Percentiles rank a stretch among this genome's conserved stretches.
These are phyloP conservation scores for Hirsutella minnesotensis DNA, from an alignment of 2,329 filamentous ascomycete genomes.

Conservation along the genomic window DNA sequence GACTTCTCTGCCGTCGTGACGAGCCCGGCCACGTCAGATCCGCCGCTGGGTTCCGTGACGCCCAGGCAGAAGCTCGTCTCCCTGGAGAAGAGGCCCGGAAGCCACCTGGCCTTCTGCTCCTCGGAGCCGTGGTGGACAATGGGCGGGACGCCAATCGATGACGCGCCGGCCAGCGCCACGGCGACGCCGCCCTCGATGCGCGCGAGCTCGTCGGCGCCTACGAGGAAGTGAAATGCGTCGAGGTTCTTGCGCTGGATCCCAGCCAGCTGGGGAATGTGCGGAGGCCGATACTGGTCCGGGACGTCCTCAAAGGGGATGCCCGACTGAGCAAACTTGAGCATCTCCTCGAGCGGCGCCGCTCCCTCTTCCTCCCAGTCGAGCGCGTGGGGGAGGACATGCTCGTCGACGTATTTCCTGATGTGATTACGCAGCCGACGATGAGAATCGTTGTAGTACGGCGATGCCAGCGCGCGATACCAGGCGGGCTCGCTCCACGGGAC, in stretches of 20 bases:
- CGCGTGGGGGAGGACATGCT: slow-evolving; percentile 42
- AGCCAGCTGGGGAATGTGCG: slow-evolving; percentile 18
- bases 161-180: slow-evolving; percentile 46
- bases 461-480: slow-evolving; percentile 15
- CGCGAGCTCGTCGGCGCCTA: slow-evolving; percentile 42
- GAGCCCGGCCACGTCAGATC: slow-evolving; percentile 53
- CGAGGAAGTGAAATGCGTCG: slow-evolving; percentile 44
- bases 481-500: slow-evolving; percentile 15
- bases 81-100: slow-evolving; percentile 46
- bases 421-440: slow-evolving; percentile 46
- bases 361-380: slow-evolving; percentile 53
- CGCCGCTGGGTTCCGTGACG: slow-evolving; percentile 50
- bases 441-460: slow-evolving; percentile 50
- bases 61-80: slow-evolving; percentile 51
- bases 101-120: slow-evolving; percentile 34
- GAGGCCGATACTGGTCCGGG: slow-evolving; percentile 23
- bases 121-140: slow-evolving; percentile 50
- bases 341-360: slow-evolving; percentile 31
- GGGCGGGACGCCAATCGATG: slow-evolving; percentile 51
- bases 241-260: slow-evolving; percentile 34
- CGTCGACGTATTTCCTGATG: slow-evolving; percentile 47
- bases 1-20: slow-evolving; percentile 42
- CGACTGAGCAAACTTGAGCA: slow-evolving; percentile 23
- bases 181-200: slow-evolving; percentile 44
- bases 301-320: slow-evolving; percentile 25